Base-by-base conservation (phyloP, 495 filamentous ascomycete species). In the Aspergillus campestris region DNA sequence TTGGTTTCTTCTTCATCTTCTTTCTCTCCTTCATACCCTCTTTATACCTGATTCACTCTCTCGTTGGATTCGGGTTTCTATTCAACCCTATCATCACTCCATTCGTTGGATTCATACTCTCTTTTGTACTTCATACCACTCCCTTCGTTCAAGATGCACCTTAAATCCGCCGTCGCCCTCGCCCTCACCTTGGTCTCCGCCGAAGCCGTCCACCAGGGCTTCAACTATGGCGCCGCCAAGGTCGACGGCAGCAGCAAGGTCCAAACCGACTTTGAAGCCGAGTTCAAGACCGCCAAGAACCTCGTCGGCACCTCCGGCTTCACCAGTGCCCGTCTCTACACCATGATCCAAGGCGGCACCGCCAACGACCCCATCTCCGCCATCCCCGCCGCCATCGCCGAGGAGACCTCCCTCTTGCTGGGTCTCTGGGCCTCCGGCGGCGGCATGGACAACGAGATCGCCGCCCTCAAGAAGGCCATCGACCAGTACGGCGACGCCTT, bases 331-430 rank as follows among this genome's bases (percentile, higher is more conserved):
- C 72, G 79, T 51, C 59, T 83, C 8, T 83, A 78, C 67, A 82
- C 78, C 41, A 80, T 73, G 68, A 77, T 83, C 47, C 77, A 81
- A 64, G 70, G 56, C 41, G 70, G 78, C 41, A 74, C 83, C 27
- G 68, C 77, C 44, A 81, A 78, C 61, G 65, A 68, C 32, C 72
- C 75, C 44, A 81, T 84, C 53, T 62, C 66, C 9, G 82, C 82
- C 55, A 90, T 95, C 54, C 86, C 83, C 37, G 86, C 82, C 31
- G 89, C 89, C 57, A 84, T 94, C 58, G 73, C 71, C 43, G 78
- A 81, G 42, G 69, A 84, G 46, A 89, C 83, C 0, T 64, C 74
- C 12, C 75, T 94, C 8, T 78, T 94, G 5, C 78, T 94, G 14
- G 85, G 84, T 52, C 62, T 94, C 31, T 94, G 86, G 86, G 75